A percentile compares a stretch with the other conserved stretches of the same genome.
Evolutionary conservation across 768 basidiomycete genomes (phyloP).

Genomic region (Russula ochroleuca): DNA sequence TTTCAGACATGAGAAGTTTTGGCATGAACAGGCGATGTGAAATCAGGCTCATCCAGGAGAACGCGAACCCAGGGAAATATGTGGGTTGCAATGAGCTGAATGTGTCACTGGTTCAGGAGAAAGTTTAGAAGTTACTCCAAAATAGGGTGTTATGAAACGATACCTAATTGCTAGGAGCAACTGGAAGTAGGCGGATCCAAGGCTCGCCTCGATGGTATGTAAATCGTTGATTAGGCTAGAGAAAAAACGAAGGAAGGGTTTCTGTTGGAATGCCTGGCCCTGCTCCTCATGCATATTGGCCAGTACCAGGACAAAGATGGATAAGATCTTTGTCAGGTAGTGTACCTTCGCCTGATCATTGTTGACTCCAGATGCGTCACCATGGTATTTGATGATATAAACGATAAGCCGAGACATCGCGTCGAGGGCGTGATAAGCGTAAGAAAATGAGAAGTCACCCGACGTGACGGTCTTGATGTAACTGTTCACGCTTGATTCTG

Average conservation of each 20-base stretch:
- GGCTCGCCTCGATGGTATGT: conserved; percentile 74
- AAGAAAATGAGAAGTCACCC: conserved; percentile 64
- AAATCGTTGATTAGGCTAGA: conserved; percentile 93
- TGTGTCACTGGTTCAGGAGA: conserved; percentile 60
- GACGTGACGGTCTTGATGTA: conserved; percentile 73
- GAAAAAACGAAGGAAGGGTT: conserved; percentile 98
- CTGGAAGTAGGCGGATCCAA: conserved; percentile 88
- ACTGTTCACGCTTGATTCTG: conserved; percentile 87
- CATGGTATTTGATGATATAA: conserved; percentile 99
- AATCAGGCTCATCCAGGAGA: conserved; percentile 95
- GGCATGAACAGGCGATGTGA: conserved; percentile 98
- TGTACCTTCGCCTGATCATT: conserved; percentile 95
- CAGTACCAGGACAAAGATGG: conserved; percentile 93
- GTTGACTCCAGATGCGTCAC: conserved; percentile 88
- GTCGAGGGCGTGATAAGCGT: conserved; percentile 89
- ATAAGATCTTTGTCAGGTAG: conserved; percentile 94
- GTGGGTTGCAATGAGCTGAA: conserved; percentile 94
- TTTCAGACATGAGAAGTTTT: conserved; percentile 80
- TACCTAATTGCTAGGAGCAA: conserved; percentile 85
- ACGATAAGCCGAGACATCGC: conserved; percentile 93
- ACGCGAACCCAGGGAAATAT: conserved; percentile 96
- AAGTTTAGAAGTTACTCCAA: background rate
- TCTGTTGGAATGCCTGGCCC: conserved; percentile 86
- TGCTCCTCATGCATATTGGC: conserved; percentile 95
- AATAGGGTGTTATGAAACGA: conserved; percentile 23